Evolutionary conservation across 768 basidiomycete genomes (phyloP).

Genomic region (Leccinum boreale): DNA sequence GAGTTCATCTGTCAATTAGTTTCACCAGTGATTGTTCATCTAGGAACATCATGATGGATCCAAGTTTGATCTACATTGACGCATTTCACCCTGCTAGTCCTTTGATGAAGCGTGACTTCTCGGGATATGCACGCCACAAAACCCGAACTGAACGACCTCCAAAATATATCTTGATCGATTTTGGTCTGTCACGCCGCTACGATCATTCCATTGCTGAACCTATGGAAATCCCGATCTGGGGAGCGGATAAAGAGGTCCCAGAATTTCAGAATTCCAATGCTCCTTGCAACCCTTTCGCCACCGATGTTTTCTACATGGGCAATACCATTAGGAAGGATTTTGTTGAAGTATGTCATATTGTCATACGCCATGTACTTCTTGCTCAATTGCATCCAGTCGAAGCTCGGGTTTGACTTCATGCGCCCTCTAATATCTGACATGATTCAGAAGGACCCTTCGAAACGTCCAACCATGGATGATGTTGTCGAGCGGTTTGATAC

Average conservation of each 20-base stretch:
- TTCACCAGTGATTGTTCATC: not conserved
- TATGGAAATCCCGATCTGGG: not conserved
- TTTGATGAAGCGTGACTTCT: too few species aligned
- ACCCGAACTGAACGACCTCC: too few species aligned
- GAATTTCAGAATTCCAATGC: not conserved
- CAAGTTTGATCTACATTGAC: not conserved
- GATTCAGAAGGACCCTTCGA: slow-evolving; percentile 29
- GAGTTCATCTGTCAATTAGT: too few species aligned
- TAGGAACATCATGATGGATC: too few species aligned
- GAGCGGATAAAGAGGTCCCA: not conserved
- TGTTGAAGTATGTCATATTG: too few species aligned
- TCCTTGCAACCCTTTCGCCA: not conserved
- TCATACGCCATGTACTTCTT: too few species aligned
- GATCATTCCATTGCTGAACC: not conserved
- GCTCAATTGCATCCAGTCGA: too few species aligned
- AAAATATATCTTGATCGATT: too few species aligned
- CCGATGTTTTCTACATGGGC: not conserved
- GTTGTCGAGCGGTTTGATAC: slow-evolving; percentile 14
- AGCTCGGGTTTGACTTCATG: too few species aligned
- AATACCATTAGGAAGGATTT: too few species aligned
- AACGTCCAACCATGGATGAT: slow-evolving; percentile 36
- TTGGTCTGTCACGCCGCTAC: too few species aligned
- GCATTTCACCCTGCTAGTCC: not conserved
- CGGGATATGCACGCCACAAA: too few species aligned
- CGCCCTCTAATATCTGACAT: slow-evolving; percentile 29